phyloP scores from a whole-genome alignment of 139 green algal genomes.

The Chlamydomonas incerta region DNA sequence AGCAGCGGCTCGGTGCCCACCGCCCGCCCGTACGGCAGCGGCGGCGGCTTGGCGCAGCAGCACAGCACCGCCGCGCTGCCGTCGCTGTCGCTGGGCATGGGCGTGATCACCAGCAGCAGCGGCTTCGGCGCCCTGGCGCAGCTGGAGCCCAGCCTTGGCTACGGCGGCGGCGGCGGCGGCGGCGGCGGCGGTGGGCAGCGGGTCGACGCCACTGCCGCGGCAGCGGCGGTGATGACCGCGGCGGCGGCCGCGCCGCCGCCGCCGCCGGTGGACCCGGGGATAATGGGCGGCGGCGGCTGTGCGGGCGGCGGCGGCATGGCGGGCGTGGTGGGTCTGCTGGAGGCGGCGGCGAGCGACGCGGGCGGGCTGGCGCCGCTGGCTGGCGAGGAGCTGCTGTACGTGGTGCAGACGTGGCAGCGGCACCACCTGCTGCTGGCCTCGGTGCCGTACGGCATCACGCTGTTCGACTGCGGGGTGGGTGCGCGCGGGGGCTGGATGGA shows the following conservation, averaged over 20 bases:
- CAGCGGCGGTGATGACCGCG: too few relatives aligned
- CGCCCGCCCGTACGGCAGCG: too few relatives aligned
- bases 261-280: too few relatives aligned
- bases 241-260: too few relatives aligned
- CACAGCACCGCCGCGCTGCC: background rate
- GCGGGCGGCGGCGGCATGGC: background rate
- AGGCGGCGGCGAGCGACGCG: background rate
- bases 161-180: background rate
- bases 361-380: background rate
- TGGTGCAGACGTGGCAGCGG: constrained; percentile 39
- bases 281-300: background rate
- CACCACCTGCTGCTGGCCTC: constrained; percentile 40
- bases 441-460: constrained; percentile 32
- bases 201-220: too few relatives aligned
- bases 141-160: background rate
- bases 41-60: background rate
- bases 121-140: background rate
- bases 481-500: too few relatives aligned
- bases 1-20: background rate
- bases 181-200: too few relatives aligned
- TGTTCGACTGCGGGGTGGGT: constrained; percentile 27
- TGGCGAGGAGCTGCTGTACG: constrained; percentile 22
- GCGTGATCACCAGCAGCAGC: background rate
- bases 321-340: background rate
- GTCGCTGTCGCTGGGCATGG: constrained; percentile 28